phyloP scores from a whole-genome alignment of 2,329 filamentous ascomycete genomes.

The Scleromitrula shiraiana region DNA sequence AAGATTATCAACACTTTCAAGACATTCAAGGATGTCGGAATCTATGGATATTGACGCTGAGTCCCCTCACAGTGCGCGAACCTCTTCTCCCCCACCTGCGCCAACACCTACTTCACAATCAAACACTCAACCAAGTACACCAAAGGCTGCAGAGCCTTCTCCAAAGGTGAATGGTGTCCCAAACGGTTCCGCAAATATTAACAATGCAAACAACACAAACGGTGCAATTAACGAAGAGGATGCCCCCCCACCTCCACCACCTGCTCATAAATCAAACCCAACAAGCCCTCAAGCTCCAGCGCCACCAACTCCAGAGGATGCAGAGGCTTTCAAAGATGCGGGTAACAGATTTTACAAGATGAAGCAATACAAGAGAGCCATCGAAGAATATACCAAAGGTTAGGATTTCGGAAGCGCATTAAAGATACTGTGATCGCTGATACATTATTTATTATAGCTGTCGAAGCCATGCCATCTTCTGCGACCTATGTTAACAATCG shows the following conservation, averaged over 20 bases:
- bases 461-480: conserved; percentile 78
- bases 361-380: conserved; percentile 78
- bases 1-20: conserved; percentile 61
- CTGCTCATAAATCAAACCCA: conserved; percentile 61
- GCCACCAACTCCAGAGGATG: conserved; percentile 51
- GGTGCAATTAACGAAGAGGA: conserved; percentile 35
- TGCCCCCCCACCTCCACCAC: conserved; percentile 52
- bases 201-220: too few relatives aligned
- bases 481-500: conserved; percentile 91
- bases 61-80: conserved; percentile 35
- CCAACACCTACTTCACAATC: conserved; percentile 27
- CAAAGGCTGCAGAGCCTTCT: conserved; percentile 29
- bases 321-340: conserved; percentile 83
- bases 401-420: conserved; percentile 16
- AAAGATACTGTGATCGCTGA: conserved; percentile 6
- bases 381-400: conserved; percentile 95
- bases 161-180: conserved; percentile 37
- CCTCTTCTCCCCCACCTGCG: conserved; percentile 46
- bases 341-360: conserved; percentile 98
- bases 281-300: conserved; percentile 47
- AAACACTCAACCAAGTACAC: neutral
- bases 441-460: conserved; percentile 48
- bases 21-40: conserved; percentile 51
- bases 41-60: conserved; percentile 68
- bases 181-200: neutral